These are phyloP conservation scores for Dothideomycetes sp. DNA, from an alignment of 2,329 filamentous ascomycete genomes.

Conservation along the genomic window DNA sequence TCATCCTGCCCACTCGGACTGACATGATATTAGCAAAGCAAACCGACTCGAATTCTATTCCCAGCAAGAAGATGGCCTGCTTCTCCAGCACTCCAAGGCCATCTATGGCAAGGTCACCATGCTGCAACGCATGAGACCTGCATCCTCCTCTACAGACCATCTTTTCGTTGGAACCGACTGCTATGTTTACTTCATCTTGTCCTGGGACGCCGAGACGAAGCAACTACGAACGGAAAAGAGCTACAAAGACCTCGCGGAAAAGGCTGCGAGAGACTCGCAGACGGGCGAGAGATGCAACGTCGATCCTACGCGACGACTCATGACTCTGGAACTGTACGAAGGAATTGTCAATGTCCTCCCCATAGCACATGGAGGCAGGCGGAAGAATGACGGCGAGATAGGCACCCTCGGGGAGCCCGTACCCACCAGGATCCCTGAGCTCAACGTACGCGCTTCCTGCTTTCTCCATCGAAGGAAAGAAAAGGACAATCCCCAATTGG, in stretches of 20 bases:
- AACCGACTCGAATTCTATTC: constrained; percentile 79
- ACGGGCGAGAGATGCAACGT: constrained; percentile 74
- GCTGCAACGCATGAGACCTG: constrained; percentile 68
- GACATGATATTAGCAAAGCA: constrained; percentile 46
- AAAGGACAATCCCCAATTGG: constrained; percentile 43
- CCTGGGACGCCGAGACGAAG: constrained; percentile 57
- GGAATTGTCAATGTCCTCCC: constrained; percentile 56
- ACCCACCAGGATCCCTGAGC: constrained; percentile 52
- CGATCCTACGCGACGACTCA: constrained; percentile 62
- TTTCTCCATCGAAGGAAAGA: constrained; percentile 47
- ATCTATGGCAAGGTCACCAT: constrained; percentile 82
- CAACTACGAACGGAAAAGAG: constrained; percentile 46
- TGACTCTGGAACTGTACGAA: constrained; percentile 59
- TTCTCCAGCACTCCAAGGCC: constrained; percentile 55
- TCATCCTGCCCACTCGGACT: constrained; percentile 1
- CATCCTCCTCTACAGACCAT: constrained; percentile 64
- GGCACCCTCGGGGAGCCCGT: constrained; percentile 52
- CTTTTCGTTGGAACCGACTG: constrained; percentile 88
- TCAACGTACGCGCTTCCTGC: constrained; percentile 54
- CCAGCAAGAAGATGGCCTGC: constrained; percentile 50
- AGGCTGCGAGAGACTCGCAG: constrained; percentile 59
- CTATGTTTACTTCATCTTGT: constrained; percentile 80
- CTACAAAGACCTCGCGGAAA: constrained; percentile 50
- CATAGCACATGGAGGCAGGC: constrained; percentile 42
- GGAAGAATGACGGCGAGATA: constrained; percentile 38